Percentiles rank a stretch among this genome's conserved stretches.
Conservation (phyloP, 495 filamentous ascomycete species). For the Cetradonia linearis region DNA sequence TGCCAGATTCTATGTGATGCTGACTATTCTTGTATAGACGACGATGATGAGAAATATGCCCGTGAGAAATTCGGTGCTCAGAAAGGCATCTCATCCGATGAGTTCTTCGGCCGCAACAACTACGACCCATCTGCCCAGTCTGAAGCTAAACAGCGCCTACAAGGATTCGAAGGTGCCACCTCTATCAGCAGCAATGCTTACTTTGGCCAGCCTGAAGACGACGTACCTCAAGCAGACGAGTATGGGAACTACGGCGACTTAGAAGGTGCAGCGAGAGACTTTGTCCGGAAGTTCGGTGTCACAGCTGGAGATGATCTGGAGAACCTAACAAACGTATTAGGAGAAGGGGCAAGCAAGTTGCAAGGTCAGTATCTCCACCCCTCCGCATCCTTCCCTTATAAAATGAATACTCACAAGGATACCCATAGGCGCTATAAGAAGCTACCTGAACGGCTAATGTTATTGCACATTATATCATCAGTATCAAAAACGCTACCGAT, state of each 20-base stretch:
- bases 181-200: constrained; percentile 93
- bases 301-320: constrained; percentile 93
- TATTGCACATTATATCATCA: no score
- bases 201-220: constrained; percentile 83
- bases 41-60: constrained; percentile 64
- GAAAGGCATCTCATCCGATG: constrained; percentile 94
- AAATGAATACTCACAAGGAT: constrained; percentile 13
- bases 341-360: constrained; percentile 72
- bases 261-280: constrained; percentile 86
- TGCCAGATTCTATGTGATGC: neutral
- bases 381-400: neutral
- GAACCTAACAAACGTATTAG: constrained; percentile 68
- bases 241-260: constrained; percentile 66
- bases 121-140: constrained; percentile 72
- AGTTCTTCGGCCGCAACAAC: constrained; percentile 86
- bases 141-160: constrained; percentile 77
- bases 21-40: constrained; percentile 36
- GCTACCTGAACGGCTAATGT: constrained; percentile 62
- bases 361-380: constrained; percentile 46
- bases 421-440: constrained; percentile 58
- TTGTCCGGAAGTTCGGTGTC: constrained; percentile 85
- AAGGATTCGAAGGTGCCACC: constrained; percentile 85
- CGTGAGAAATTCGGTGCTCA: constrained; percentile 78
- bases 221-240: constrained; percentile 44
- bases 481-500: neutral